Evolutionary conservation across 306 rosid species (phyloP).

Genomic region (Arachis hypogaea): DNA sequence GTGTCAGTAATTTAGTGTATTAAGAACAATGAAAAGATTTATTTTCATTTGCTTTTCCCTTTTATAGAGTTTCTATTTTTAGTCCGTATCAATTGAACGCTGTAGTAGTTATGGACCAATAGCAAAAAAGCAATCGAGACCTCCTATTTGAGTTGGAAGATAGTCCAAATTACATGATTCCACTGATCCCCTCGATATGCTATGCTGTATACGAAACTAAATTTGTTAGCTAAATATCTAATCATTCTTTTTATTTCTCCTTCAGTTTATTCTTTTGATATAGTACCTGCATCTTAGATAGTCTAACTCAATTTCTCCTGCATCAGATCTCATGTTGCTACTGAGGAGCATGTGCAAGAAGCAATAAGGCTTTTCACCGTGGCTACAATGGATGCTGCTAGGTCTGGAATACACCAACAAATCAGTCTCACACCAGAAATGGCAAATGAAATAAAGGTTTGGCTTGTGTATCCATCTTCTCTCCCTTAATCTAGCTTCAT

Average conservation of each 20-base stretch:
- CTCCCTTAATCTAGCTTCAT: constrained; percentile 22
- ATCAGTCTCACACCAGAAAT: constrained; percentile 81
- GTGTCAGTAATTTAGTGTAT: constrained; percentile 9
- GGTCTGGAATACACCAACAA: constrained; percentile 88
- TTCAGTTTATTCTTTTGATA: constrained; percentile 20
- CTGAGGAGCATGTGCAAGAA: constrained; percentile 85
- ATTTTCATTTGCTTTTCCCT: constrained; percentile 6
- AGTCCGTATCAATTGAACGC: neutral
- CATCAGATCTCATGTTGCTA: constrained; percentile 76
- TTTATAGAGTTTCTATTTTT: constrained; percentile 3
- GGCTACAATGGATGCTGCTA: constrained; percentile 96
- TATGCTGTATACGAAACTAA: neutral
- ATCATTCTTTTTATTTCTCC: neutral
- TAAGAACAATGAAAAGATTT: neutral
- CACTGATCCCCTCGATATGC: constrained; percentile 12
- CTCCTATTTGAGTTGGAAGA: constrained; percentile 9
- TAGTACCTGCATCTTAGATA: constrained; percentile 28
- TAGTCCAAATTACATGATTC: constrained; percentile 2
- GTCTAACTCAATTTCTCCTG: constrained; percentile 22
- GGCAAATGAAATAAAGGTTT: constrained; percentile 92
- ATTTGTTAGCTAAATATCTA: constrained; percentile 1
- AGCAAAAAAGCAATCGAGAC: neutral
- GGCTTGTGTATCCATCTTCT: constrained; percentile 31
- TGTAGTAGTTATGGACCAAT: neutral
- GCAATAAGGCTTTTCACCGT: constrained; percentile 88